Base-by-base conservation (phyloP, 2,329 filamentous ascomycete species). In the Cladosporium sp. region DNA sequence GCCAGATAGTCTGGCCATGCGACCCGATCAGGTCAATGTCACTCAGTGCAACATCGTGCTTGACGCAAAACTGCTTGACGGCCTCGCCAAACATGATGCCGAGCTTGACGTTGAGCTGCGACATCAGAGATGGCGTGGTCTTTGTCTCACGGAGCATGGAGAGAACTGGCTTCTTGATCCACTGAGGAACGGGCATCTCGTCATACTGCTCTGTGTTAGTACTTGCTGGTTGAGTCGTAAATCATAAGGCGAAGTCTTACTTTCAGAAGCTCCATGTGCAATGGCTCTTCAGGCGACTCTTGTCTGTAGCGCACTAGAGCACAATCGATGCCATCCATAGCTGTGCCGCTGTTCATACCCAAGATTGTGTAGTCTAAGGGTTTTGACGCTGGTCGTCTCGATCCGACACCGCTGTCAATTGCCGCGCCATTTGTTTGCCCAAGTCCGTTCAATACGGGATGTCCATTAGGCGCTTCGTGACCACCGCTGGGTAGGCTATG, bases 1-100 rank as follows among this genome's bases (percentile, higher is more conserved):
- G 66, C 74, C 74, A 80, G 55, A 78, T 77, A 15, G 77, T 80
- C 63, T 80, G 77, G 15, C 78, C 77, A 55, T 82, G 76, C 3
- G 76, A 79, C 20, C 78, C 77, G 24, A 81, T 69, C 20, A 71
- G 70, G 52, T 81, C 77, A 54, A 82, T 73, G 9, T 68, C 69
- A n/a, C 66, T 61, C 20, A 74, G 62, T 15, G 70, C 61, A 39
- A 80, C 64, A n/a, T 63, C 54, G 45, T 77, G 61, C 44, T 72
- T 68, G 15, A 66, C 58, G 57, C 70, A 75, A 58, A 82, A 81
- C 27, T 68, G 57, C 34, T 72, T 68, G 42, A 75, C 76, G 1
- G 78, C 76, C 1, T 66, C 64, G 2, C 78, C 73, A 59, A 82
- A 80, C 9, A 74, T 72, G 60, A 79, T 73, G 11, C 79, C 79